Evolutionary conservation across 495 filamentous ascomycete species (phyloP), one percentile per base, ranked within the genome.

Genomic region (Aspergillus homomorphus): DNA sequence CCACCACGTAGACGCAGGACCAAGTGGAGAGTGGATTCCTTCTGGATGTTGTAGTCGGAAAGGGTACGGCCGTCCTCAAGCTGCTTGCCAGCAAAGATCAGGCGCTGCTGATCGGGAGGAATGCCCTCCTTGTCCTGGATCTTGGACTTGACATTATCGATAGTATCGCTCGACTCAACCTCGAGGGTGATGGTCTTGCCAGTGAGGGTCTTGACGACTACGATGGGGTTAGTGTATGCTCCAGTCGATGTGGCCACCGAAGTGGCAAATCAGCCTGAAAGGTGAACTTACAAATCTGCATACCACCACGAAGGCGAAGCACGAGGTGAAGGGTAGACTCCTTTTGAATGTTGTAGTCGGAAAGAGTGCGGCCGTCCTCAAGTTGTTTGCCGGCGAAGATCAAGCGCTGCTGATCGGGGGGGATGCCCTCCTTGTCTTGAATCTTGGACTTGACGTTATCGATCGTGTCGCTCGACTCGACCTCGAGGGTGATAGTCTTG

Each of bases 361-460:
- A 92, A 7, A 98, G 84, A 60, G 93, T 98, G 58, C 93, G 93
- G 62, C 93, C 93, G 71, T 98, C 93, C 73, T 98, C 93, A 14
- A 98, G 86, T 72, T 98, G 93, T 86, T 98, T 98, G 62, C 93
- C 93, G 61, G 93, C 93, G 70, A 98, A 98, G 80, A 98, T 98
- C 78, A 98, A 78, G 72, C 93, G 93, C 83, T 98, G 93, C 75
- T 98, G 93, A 75, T 98, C 93, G 12, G 93, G 93, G 48, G 93
- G 93, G 66, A 98, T 98, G 44, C 93, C 93, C 78, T 98, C 93
- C 90, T 98, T 98, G 73, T 98, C 93, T 76, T 98, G 93, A 53
- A 98, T 98, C 88, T 98, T 98, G 59, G 83, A 84, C 88, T 98
- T 98, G 65, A 98, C 93, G 68, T 97, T 98, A 82, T 98, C 94